Evolutionary conservation across 1,284 basidiomycete genomes (phyloP).

Genomic region (Sporisorium exsertum): DNA sequence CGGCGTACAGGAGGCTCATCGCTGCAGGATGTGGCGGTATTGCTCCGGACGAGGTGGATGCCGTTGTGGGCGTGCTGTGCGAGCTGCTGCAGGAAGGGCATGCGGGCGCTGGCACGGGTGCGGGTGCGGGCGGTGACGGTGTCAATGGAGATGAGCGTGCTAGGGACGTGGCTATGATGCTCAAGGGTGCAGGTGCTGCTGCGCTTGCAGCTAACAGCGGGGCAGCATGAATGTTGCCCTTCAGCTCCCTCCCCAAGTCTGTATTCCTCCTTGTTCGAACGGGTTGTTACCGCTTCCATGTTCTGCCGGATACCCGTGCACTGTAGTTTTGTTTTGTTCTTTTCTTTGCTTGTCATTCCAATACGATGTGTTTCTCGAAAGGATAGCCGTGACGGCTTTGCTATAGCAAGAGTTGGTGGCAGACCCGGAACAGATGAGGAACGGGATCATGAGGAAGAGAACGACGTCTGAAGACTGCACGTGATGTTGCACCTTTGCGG

Average conservation of each 20-base stretch:
- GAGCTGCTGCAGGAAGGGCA: constrained; percentile 62
- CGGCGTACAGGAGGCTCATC: constrained; percentile 66
- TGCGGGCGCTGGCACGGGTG: constrained; percentile 17
- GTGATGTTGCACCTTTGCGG: no score
- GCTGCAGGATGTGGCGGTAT: constrained; percentile 67
- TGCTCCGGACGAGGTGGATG: constrained; percentile 64
- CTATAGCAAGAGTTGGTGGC: not conserved
- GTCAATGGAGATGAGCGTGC: constrained; percentile 31
- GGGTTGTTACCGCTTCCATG: not conserved
- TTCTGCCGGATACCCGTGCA: constrained; percentile 7
- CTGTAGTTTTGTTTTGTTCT: constrained; percentile 1
- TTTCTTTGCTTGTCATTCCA: not conserved
- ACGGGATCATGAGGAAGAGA: not conserved
- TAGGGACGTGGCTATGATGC: constrained; percentile 48
- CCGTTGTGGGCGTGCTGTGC: constrained; percentile 65
- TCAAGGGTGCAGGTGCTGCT: constrained; percentile 51
- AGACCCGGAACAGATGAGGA: not conserved
- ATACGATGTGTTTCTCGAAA: not conserved
- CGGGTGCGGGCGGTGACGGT: constrained; percentile 16
- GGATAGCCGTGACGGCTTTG: not conserved
- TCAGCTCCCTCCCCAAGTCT: no score
- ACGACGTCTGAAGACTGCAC: not conserved
- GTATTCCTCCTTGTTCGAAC: not conserved
- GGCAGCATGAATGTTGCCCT: constrained; percentile 13
- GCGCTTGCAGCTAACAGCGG: constrained; percentile 41